These are phyloP conservation scores for Hippophae gyantsensis DNA, from an alignment of 306 rosid species.

Conservation along the genomic window DNA sequence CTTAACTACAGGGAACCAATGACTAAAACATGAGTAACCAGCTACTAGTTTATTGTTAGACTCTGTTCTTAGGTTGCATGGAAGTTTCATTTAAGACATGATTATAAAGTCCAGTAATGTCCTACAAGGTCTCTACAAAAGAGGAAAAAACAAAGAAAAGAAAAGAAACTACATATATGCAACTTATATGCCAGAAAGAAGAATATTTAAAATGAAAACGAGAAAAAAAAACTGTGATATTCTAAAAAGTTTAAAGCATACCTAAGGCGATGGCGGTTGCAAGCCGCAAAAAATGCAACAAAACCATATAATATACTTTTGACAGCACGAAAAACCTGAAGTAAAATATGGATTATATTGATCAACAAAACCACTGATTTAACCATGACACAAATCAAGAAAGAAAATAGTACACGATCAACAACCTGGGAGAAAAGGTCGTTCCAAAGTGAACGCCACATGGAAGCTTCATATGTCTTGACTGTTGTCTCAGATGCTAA, in stretches of 20 bases:
- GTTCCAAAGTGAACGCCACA: conserved; percentile 88
- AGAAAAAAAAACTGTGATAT: neutral
- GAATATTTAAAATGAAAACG: neutral
- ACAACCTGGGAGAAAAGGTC: conserved; percentile 88
- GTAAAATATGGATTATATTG: conserved; percentile 4
- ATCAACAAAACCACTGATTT: conserved; percentile 20
- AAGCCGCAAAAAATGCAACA: conserved; percentile 77
- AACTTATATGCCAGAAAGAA: too few relatives aligned
- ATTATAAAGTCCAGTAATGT: too few relatives aligned
- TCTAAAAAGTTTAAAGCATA: conserved; percentile 11
- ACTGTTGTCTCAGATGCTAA: conserved; percentile 66
- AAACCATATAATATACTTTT: conserved; percentile 78
- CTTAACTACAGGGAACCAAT: too few relatives aligned
- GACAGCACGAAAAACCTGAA: conserved; percentile 83
- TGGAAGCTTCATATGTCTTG: conserved; percentile 49
- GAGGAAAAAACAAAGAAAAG: too few relatives aligned
- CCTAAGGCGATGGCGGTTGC: conserved; percentile 98
- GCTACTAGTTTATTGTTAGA: too few relatives aligned
- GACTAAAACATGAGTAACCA: too few relatives aligned
- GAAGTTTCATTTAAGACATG: too few relatives aligned
- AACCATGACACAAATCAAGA: conserved; percentile 9
- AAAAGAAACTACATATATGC: too few relatives aligned
- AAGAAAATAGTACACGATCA: conserved; percentile 3
- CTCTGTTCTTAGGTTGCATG: too few relatives aligned
- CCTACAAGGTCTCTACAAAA: too few relatives aligned